A percentile compares a stretch with the other conserved stretches of the same genome.
phyloP scores from a whole-genome alignment of 495 filamentous ascomycete species.

The Penicillium psychrofluorescens region DNA sequence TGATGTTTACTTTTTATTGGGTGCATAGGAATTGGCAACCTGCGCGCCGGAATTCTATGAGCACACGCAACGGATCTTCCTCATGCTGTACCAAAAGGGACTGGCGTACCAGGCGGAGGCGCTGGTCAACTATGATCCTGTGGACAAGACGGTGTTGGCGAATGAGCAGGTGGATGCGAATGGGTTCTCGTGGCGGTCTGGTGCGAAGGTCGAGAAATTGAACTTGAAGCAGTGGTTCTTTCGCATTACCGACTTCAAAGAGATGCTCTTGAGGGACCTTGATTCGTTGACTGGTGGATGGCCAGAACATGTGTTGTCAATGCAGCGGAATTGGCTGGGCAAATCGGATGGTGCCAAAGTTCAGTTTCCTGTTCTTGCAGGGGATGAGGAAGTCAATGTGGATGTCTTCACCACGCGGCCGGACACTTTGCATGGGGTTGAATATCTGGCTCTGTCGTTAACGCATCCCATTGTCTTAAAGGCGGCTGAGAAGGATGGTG shows the following conservation, averaged over 20 bases:
- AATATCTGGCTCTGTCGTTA: conserved; percentile 73
- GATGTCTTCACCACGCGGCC: conserved; percentile 77
- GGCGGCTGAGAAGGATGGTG: conserved; percentile 49
- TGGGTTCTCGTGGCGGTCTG: conserved; percentile 81
- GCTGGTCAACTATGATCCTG: conserved; percentile 81
- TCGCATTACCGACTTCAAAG: conserved; percentile 69
- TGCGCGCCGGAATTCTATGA: conserved; percentile 80
- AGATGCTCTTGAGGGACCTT: conserved; percentile 66
- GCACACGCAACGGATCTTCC: conserved; percentile 80
- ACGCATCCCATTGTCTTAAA: conserved; percentile 63
- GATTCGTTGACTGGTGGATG: conserved; percentile 58
- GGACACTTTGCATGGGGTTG: conserved; percentile 77
- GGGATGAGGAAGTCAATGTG: conserved; percentile 32
- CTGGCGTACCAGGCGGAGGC: conserved; percentile 75
- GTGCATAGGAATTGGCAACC: conserved; percentile 66
- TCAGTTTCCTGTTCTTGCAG: conserved; percentile 52
- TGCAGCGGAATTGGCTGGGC: conserved; percentile 88
- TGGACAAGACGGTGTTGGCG: conserved; percentile 82
- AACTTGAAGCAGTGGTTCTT: conserved; percentile 88
- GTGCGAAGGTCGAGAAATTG: conserved; percentile 74
- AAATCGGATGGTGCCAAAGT: conserved; percentile 66
- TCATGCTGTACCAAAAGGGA: conserved; percentile 61
- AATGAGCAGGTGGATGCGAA: conserved; percentile 87
- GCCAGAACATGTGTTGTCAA: conserved; percentile 73
- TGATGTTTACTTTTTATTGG: not conserved